Base-by-base conservation (phyloP, 1,284 basidiomycete species). In the Volvariella surrecta region DNA sequence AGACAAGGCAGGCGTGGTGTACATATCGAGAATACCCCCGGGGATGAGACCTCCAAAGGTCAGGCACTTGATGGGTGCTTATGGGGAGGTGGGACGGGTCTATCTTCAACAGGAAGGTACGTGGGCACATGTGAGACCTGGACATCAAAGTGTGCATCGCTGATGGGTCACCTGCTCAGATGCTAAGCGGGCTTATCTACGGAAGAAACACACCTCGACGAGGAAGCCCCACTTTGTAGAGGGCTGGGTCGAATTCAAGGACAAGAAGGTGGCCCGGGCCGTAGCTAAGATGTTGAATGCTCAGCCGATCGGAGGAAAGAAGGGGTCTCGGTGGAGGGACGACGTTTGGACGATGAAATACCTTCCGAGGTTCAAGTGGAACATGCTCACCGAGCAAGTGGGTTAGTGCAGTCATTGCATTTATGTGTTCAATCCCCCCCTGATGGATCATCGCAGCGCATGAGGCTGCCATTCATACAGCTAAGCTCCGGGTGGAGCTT, bases 301-400 rank as follows among this genome's bases (percentile, higher is more conserved):
- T 1, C 84, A 94, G 57, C 81, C 91, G 0, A 95, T 99, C 50
- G 96, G 92, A 6, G 91, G 92, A 2, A 94, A 93, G 69, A 94
- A 94, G 61, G 88, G 90, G 3, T 75, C 79, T 4, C 73, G 89
- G 47, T 98, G 91, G 89, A 74, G 90, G 57, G 93, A 99, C 58
- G 94, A 99, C 52, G 82, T 99, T 4, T 99, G 96, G 96, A 98
- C 96, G 37, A 96, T 99, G 92, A 95, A 95, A 61, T 99, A 99
- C 59, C 71, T 99, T 42, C 92, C 92, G 4, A 89, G 83, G 51
- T 99, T 98, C 74, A 98, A 96, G 61, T 99, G 96, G 96, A 85
- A 87, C 61, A 97, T 97, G 94, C 71, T 99, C 48, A 94, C 91
- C 9, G 96, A 98, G 63, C 95, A 98, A 74, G 86, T 99, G 58